Conservation (phyloP, 2,329 filamentous ascomycete genomes). For the Pseudogymnoascus sp. region DNA sequence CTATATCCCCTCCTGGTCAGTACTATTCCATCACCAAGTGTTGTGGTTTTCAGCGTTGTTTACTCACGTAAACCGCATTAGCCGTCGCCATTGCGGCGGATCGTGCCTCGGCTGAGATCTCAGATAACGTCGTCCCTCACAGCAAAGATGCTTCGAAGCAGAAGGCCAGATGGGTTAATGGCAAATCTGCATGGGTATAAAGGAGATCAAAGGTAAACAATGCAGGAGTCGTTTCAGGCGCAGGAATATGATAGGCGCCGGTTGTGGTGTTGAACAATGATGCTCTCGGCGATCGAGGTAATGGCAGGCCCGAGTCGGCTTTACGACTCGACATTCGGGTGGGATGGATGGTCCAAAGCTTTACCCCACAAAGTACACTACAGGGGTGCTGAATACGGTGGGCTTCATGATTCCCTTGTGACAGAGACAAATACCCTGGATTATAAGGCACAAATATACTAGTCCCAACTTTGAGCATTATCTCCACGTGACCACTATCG, state of each 20-base stretch:
- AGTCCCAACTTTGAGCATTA: neutral
- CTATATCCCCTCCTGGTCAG: slow-evolving; percentile 15
- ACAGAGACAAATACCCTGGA: neutral
- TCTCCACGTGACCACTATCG: slow-evolving; percentile 9
- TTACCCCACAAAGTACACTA: slow-evolving; percentile 2
- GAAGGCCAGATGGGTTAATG: neutral
- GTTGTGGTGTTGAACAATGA: neutral
- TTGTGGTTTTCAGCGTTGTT: slow-evolving; percentile 1
- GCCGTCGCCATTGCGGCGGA: slow-evolving; percentile 1
- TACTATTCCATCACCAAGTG: slow-evolving; percentile 13
- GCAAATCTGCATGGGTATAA: slow-evolving; percentile 3
- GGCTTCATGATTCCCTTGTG: neutral
- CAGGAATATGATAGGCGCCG: neutral
- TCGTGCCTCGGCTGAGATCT: slow-evolving; percentile 9
- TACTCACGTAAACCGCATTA: slow-evolving; percentile 5
- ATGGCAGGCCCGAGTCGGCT: slow-evolving; percentile 5
- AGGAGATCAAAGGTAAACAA: neutral
- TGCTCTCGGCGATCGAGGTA: neutral
- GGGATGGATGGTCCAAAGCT: slow-evolving; percentile 5
- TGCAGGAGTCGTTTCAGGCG: neutral
- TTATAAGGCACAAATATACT: neutral
- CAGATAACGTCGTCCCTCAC: neutral
- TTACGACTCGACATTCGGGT: neutral
- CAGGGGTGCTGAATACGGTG: neutral
- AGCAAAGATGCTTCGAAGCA: neutral